Evolutionary conservation across 2,329 filamentous ascomycete genomes (phyloP).

Genomic region (Botrytis deweyae): DNA sequence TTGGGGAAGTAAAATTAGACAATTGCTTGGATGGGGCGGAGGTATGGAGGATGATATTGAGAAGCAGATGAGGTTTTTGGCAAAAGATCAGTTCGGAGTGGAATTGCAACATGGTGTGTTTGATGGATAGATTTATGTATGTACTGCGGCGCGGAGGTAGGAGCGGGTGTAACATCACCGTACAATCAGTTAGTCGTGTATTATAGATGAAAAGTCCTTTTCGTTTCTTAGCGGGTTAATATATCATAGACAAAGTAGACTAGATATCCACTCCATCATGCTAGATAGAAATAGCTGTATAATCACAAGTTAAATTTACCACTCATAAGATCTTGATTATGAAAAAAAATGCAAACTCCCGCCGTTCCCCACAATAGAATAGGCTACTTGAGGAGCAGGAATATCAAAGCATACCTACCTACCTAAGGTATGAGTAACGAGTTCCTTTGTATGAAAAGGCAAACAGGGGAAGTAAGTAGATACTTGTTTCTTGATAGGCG

Average conservation of each 20-base stretch:
- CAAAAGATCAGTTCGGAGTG: slow-evolving; percentile 80
- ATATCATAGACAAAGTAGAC: not conserved
- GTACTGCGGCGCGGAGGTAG: not conserved
- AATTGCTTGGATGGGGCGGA: slow-evolving; percentile 71
- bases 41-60: slow-evolving; percentile 97
- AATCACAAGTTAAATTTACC: not conserved
- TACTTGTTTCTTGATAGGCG: no score
- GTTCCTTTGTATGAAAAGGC: no score
- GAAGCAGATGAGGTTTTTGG: slow-evolving; percentile 80
- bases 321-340: no score
- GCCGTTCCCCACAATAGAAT: no score
- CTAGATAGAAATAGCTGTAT: not conserved
- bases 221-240: not conserved
- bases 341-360: no score
- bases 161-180: not conserved
- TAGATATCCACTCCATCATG: not conserved
- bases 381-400: no score
- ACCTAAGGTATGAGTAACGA: no score
- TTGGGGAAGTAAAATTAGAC: slow-evolving; percentile 74
- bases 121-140: slow-evolving; percentile 59
- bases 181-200: not conserved
- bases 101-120: slow-evolving; percentile 88
- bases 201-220: not conserved
- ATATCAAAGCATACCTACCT: no score
- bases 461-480: no score